Base-by-base conservation (phyloP, 176 grass and related monocot genomes). In the Aegilops longissima region DNA sequence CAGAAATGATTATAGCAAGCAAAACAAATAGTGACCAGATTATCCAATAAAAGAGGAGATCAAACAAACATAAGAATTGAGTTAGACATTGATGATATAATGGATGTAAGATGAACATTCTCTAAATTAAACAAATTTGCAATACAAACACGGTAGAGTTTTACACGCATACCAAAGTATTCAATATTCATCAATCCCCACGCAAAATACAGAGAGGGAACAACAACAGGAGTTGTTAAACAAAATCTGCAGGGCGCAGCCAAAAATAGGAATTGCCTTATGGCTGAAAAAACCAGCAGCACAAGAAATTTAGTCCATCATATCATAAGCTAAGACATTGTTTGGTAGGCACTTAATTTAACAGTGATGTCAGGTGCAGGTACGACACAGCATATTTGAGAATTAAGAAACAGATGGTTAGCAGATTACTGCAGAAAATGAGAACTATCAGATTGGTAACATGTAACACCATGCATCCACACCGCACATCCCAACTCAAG, bases 91-190 rank as follows among this genome's bases (percentile, higher is more conserved):
- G 4, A 79, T 83, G 25, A 21, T 59, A 59, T 0, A 54, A 67
- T 64, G 39, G 69, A 76, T 29, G 80, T 67, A 66, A 84, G 35
- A 80, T 76, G 30, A 81, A 77, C 17, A 76, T 29, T 44, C 40
- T 38, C 6, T 20, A 40, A 33, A 63, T 51, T 36, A 61, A 83
- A 58, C 11, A 31, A 61, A 61, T 30, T 7, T 17, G 29, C 21
- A 86, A 25, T 38, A 61, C 14, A 78, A 51, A 69, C 70, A 23
- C 14, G 9, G 2, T 47, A 58, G 8, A 61, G 52, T 12, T 76
- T 38, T 16, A 82, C 51, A 81, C n/a, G 12, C 29, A 18, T 9
- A 78, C 6, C 36, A 83, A 36, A 70, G 24, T 17, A 59, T 80
- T 39, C 69, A 66, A 6, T 59, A 59, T 21, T 59, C 18, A 59